A percentile compares a stretch with the other conserved stretches of the same genome.
Evolutionary conservation across 805 yeast genomes (phyloP).

Genomic region (Pichia pseudocactophila): DNA sequence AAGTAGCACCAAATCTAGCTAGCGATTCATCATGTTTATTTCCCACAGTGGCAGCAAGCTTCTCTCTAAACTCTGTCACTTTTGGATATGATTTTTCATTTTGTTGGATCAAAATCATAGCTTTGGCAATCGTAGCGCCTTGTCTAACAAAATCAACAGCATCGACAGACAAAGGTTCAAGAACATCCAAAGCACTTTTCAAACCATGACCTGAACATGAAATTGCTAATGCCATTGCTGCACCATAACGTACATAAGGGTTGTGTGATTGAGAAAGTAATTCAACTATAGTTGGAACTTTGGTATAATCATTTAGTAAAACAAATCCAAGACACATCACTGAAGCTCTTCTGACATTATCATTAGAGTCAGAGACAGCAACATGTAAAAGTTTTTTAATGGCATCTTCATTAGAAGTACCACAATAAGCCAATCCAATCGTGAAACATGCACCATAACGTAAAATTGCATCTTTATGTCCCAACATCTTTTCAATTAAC

Average conservation of each 20-base stretch:
- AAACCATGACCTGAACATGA: slow-evolving; percentile 94
- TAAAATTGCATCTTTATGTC: slow-evolving; percentile 70
- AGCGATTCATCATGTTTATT: slow-evolving; percentile 93
- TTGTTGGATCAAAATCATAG: slow-evolving; percentile 84
- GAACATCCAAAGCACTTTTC: slow-evolving; percentile 80
- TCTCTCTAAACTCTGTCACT: slow-evolving; percentile 67
- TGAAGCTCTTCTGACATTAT: slow-evolving; percentile 94
- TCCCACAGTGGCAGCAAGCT: slow-evolving; percentile 63
- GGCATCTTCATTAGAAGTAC: slow-evolving; percentile 86
- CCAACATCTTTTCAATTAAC: slow-evolving; percentile 54
- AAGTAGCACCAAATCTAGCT: slow-evolving; percentile 95
- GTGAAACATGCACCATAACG: slow-evolving; percentile 96
- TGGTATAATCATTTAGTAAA: slow-evolving; percentile 79
- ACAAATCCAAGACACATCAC: slow-evolving; percentile 89
- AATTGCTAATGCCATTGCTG: slow-evolving; percentile 94
- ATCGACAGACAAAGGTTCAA: slow-evolving; percentile 88
- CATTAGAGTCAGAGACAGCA: slow-evolving; percentile 95
- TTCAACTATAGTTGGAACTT: slow-evolving; percentile 93
- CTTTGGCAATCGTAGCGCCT: slow-evolving; percentile 87
- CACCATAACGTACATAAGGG: slow-evolving; percentile 97
- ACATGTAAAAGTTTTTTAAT: slow-evolving; percentile 78
- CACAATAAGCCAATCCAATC: slow-evolving; percentile 91
- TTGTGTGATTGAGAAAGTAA: slow-evolving; percentile 88
- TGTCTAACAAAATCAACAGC: slow-evolving; percentile 96
- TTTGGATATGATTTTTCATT: slow-evolving; percentile 77